Evolutionary conservation across 108 stramenopile genomes (phyloP), one percentile per base, ranked within the genome.

Genomic region (Skeletonema marinoi): DNA sequence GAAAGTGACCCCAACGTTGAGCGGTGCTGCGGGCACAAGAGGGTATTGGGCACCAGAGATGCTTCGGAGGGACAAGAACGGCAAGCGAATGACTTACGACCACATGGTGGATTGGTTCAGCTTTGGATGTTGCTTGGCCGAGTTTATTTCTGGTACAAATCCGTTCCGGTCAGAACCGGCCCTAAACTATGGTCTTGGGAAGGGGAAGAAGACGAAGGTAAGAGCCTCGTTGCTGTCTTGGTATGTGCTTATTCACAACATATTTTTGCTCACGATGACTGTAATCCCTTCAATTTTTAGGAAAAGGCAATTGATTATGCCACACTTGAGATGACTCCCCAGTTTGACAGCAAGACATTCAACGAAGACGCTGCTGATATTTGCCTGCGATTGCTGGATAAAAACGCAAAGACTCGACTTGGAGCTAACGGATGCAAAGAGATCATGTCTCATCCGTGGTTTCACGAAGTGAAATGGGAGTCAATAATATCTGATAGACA

Each of bases 11-110:
- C 93, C 96, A 30, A 84, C 70, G 13, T 85, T 98, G 21, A 83
- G 87, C 70, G 95, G 96, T 32, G 91, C 92, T 10, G 93, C 92
- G 32, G 97, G 97, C 16, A 96, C 94, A 31, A 79, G 93, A 62
- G 96, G 94, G 13, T 96, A 98, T 84, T 97, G 97, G 97, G 97
- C 97, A 32, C 98, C 98, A 39, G 98, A 98, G 82, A 98, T 98
- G 98, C 82, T 97, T 38, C 83, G 86, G 25, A 83, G 90, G 32
- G 94, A 97, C 73, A 77, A 80, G 56, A 88, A 68, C 62, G 98
- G 98, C 30, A 92, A 92, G 70, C 75, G 94, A 66, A 90, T 86
- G 82, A 68, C 84, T 19, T 97, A 98, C 75, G 85, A 86, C 59
- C 89, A 94, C 50, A 78, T 87, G 64, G 97, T 97, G 14, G 98